These are phyloP conservation scores for Pezicula carpinea DNA, from an alignment of 2,329 filamentous ascomycete species.

Conservation along the genomic window DNA sequence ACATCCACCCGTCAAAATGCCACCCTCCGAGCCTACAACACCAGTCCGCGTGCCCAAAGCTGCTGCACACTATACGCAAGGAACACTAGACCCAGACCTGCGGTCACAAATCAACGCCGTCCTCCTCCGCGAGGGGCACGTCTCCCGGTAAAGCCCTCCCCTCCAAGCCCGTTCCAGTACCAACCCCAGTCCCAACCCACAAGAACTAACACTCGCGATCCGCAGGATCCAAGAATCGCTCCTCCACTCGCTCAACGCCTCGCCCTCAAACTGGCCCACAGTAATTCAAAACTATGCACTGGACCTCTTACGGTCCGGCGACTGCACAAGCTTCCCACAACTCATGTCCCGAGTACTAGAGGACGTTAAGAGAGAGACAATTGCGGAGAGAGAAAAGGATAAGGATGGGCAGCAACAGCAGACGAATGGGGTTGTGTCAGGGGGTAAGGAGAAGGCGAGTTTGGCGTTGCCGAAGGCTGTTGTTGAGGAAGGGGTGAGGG, in stretches of 20 bases:
- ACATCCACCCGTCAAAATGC: conserved; percentile 10
- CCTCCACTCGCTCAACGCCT: conserved; percentile 56
- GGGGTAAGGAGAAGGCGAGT: conserved; percentile 16
- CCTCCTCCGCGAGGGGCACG: conserved; percentile 54
- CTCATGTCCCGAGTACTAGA: conserved; percentile 57
- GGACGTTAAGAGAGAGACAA: conserved; percentile 40
- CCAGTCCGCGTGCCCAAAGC: conserved; percentile 55
- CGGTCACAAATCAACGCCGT: conserved; percentile 58
- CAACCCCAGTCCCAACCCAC: conserved; percentile 1
- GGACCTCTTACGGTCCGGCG: conserved; percentile 54
- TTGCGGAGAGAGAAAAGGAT: background rate
- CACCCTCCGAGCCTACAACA: conserved; percentile 30
- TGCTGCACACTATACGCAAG: conserved; percentile 52
- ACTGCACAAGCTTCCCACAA: conserved; percentile 55
- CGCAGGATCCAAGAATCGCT: conserved; percentile 56
- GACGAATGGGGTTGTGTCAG: conserved; percentile 5
- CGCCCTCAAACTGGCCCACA: conserved; percentile 59
- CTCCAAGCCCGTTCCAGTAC: background rate
- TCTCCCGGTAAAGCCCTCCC: conserved; percentile 44
- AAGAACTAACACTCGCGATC: background rate
- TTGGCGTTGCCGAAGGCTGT: conserved; percentile 55
- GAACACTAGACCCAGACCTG: conserved; percentile 57
- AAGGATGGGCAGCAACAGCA: conserved; percentile 2
- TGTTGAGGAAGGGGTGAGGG: conserved; percentile 57
- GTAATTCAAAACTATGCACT: conserved; percentile 55